Conservation (phyloP, 306 rosid genomes). For the Dryas octopetala region DNA sequence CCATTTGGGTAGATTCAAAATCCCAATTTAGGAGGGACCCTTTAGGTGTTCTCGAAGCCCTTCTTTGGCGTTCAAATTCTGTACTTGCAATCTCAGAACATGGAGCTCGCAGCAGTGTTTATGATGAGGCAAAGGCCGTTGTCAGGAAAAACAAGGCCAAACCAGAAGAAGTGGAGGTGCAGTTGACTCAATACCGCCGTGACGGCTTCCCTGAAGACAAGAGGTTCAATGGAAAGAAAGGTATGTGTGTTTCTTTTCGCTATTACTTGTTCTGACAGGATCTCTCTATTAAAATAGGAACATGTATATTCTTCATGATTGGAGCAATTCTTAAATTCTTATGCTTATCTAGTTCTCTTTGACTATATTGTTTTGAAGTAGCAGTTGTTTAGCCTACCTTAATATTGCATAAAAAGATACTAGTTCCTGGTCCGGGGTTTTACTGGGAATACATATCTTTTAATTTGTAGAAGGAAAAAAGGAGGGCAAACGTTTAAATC, state of each 20-base stretch:
- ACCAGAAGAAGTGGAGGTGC: slow-evolving; percentile 93
- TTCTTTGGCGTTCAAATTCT: slow-evolving; percentile 82
- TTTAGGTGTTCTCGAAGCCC: slow-evolving; percentile 84
- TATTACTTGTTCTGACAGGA: neutral
- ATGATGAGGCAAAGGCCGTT: slow-evolving; percentile 94
- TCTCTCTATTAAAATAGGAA: neutral
- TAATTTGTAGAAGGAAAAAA: neutral
- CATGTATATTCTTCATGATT: neutral
- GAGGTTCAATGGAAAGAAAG: slow-evolving; percentile 88
- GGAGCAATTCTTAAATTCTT: neutral
- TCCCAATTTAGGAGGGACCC: slow-evolving; percentile 98
- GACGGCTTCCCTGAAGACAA: slow-evolving; percentile 86
- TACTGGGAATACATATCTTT: too few relatives aligned
- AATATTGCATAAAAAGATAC: neutral
- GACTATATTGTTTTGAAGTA: neutral
- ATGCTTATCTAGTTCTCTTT: slow-evolving; percentile 1
- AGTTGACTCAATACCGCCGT: slow-evolving; percentile 63
- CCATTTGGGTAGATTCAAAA: slow-evolving; percentile 97
- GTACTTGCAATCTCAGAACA: slow-evolving; percentile 90
- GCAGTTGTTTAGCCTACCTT: slow-evolving; percentile 2
- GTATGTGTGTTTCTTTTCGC: slow-evolving; percentile 30
- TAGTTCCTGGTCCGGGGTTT: neutral
- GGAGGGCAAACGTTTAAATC: neutral
- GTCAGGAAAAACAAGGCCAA: slow-evolving; percentile 94
- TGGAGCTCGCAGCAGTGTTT: slow-evolving; percentile 95